Conservation (phyloP, 345 rosid genomes). For the Lagerstroemia speciosa region DNA sequence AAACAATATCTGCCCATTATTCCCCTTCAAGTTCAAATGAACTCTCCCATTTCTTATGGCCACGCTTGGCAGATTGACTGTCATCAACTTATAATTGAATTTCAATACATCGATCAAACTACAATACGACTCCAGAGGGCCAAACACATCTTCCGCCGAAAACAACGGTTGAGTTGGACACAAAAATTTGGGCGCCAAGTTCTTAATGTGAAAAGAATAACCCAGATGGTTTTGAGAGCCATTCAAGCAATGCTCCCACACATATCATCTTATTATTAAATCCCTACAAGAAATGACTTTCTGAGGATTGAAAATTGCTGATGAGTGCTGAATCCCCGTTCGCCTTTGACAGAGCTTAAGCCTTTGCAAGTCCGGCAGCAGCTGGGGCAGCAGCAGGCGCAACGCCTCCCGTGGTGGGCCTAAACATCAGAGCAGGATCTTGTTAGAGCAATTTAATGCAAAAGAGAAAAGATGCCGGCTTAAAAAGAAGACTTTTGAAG, state of each 20-base stretch:
- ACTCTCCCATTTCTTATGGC: neutral
- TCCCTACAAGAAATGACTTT: slow-evolving; percentile 1
- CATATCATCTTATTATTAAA: slow-evolving; percentile 22
- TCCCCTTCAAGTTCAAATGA: neutral
- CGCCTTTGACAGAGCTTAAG: slow-evolving; percentile 14
- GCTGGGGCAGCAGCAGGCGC: slow-evolving; percentile 45
- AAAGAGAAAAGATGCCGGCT: too few species aligned
- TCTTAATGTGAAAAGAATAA: slow-evolving; percentile 26
- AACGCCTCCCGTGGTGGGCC: slow-evolving; percentile 98
- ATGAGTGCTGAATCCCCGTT: neutral
- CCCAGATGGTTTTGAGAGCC: slow-evolving; percentile 16
- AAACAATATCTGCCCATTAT: slow-evolving; percentile 3
- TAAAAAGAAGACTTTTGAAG: neutral
- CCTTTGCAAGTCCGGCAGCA: slow-evolving; percentile 33
- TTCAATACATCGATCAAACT: slow-evolving; percentile 18
- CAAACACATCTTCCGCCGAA: slow-evolving; percentile 18
- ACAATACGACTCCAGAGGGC: slow-evolving; percentile 14
- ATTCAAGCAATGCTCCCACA: slow-evolving; percentile 17
- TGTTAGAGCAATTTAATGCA: slow-evolving; percentile 1
- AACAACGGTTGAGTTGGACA: slow-evolving; percentile 6
- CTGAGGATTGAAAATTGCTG: slow-evolving; percentile 2
- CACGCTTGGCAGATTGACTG: slow-evolving; percentile 10
- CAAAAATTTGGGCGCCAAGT: slow-evolving; percentile 1
- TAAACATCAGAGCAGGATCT: slow-evolving; percentile 21
- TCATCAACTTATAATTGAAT: neutral